Evolutionary conservation across 1,284 basidiomycete species (phyloP), one percentile per base, ranked within the genome.

Genomic region (Meira miltonrushii): DNA sequence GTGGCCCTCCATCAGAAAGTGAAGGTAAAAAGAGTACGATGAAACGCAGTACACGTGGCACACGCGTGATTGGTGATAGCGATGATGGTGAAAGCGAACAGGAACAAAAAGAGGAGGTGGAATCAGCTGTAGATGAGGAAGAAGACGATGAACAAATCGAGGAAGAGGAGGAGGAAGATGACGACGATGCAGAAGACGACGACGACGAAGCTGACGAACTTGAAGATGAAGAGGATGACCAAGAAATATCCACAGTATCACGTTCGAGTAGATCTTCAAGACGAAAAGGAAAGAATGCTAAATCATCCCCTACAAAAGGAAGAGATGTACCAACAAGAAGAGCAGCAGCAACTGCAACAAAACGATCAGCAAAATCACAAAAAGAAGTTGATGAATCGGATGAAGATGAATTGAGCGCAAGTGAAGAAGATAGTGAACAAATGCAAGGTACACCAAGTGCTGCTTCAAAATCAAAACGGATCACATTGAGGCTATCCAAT

Each of bases 21-120:
- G 50, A 53, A 37, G n/a, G 13, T 13, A 21, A 13, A 25, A 50
- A 17, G 47, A 13, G 33, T 17, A 50, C 47, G 43, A 44, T 44
- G 17, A 48, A 17, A 47, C 49, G 5, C 54, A 49, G 41, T 53
- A 44, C 15, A 53, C 48, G 28, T 64, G 67, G 11, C 66, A 78
- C 11, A 43, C 62, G 2, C 72, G 72, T 28, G 78, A 76, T 39
- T 9, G 81, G 81, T 15, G 79, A 67, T 17, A 78, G 60, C 1
- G 66, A 66, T 48, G 62, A 63, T 2, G 61, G 49, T 23, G 44
- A 54, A 5, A 59, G 71, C n/a, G 69, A 71, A 40, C 77, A 78
- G 11, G 68, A 69, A 46, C 57, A 65, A 15, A 60, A 76, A 8
- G 33, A 54, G 2, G 38, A 52, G 0, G 39, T 54, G 21, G 19